Conservation (phyloP, 257 asterid genomes). For the Eustoma russellianum region DNA sequence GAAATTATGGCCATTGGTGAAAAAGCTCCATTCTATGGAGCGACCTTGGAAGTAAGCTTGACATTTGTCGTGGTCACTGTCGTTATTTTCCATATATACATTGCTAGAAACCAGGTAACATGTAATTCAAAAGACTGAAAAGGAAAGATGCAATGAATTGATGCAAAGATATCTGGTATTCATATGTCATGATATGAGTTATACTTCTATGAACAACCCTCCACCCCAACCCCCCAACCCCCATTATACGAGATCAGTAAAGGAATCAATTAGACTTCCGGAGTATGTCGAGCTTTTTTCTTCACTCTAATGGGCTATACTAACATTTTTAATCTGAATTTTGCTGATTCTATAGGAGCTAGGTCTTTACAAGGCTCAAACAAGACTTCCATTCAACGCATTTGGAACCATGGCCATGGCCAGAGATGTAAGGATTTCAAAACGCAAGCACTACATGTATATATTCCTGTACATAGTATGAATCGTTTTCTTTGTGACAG, state of each 20-base stretch:
- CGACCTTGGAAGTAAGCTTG: conserved; percentile 61
- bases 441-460: neutral
- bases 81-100: too few relatives aligned
- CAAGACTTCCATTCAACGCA: conserved; percentile 92
- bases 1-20: conserved; percentile 88
- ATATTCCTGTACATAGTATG: neutral
- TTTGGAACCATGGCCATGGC: conserved; percentile 99
- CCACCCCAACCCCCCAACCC: too few relatives aligned
- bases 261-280: too few relatives aligned
- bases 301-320: too few relatives aligned
- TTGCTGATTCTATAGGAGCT: conserved; percentile 47
- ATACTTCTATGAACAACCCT: too few relatives aligned
- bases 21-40: conserved; percentile 82
- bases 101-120: too few relatives aligned
- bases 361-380: conserved; percentile 98
- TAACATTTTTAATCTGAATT: too few relatives aligned
- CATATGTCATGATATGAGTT: too few relatives aligned
- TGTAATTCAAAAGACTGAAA: neutral
- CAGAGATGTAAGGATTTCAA: conserved; percentile 54
- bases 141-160: neutral
- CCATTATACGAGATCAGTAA: too few relatives aligned
- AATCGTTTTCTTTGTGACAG: conserved; percentile 25
- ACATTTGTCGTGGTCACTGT: neutral
- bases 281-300: too few relatives aligned
- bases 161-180: too few relatives aligned